A percentile compares a stretch with the other conserved stretches of the same genome.
These are phyloP conservation scores for Lizanozyma gosingica DNA, from an alignment of 1,139 yeast species.

Conservation along the genomic window DNA sequence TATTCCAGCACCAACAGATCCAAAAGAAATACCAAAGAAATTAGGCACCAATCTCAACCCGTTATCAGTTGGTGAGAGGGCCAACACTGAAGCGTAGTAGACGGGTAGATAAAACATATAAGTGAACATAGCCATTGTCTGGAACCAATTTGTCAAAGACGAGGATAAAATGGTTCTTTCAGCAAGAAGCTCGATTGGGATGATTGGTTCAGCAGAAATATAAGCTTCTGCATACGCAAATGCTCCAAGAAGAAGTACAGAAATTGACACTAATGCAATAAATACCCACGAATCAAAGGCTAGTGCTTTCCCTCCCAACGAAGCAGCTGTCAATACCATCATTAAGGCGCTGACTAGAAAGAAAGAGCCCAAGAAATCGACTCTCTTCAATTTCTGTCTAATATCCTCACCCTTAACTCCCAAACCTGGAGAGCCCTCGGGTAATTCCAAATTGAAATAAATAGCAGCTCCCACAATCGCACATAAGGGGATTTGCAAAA, in stretches of 20 bases:
- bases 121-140: conserved; percentile 47
- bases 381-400: conserved; percentile 38
- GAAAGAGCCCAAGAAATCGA: conserved; percentile 68
- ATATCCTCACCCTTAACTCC: conserved; percentile 32
- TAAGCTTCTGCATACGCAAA: conserved; percentile 47
- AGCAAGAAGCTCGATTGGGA: conserved; percentile 48
- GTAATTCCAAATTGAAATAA: conserved; percentile 30
- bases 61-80: conserved; percentile 46
- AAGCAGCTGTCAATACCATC: conserved; percentile 51
- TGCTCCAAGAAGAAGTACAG: conserved; percentile 15
- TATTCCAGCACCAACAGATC: conserved; percentile 61
- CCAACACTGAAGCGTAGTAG: conserved; percentile 49
- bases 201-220: conserved; percentile 57
- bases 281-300: conserved; percentile 29
- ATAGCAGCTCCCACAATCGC: conserved; percentile 35
- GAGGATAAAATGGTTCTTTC: conserved; percentile 56
- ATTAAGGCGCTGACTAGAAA: conserved; percentile 49
- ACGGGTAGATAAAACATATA: conserved; percentile 58
- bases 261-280: conserved; percentile 18
- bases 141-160: conserved; percentile 60
- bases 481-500: conserved; percentile 56
- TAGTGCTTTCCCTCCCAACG: conserved; percentile 56
- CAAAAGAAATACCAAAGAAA: conserved; percentile 60
- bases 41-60: conserved; percentile 59
- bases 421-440: conserved; percentile 40